A percentile compares a stretch with the other conserved stretches of the same genome.
These are phyloP conservation scores for Roridomyces roridus DNA, from an alignment of 768 basidiomycete genomes.

Conservation along the genomic window DNA sequence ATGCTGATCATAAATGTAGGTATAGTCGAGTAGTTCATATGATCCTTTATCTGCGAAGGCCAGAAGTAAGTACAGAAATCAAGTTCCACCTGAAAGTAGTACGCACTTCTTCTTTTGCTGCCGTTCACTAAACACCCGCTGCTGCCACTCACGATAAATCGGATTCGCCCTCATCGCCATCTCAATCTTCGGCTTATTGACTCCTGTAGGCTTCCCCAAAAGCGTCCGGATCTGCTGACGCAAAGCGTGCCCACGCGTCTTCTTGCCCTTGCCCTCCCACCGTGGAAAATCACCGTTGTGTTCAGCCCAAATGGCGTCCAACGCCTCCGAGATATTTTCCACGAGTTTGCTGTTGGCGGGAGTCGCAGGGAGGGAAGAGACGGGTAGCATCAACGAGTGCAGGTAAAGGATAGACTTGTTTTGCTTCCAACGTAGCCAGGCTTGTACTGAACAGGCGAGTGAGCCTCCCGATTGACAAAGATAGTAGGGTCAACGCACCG, in stretches of 20 bases:
- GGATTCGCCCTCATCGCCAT: conserved; percentile 1
- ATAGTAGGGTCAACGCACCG: not conserved
- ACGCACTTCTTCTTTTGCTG: no score
- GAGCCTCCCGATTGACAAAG: no score
- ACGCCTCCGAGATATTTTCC: not conserved
- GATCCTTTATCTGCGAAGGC: no score
- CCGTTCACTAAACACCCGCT: conserved; percentile 14
- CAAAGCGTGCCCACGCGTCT: conserved; percentile 6
- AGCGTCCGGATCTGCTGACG: not conserved
- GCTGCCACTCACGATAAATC: conserved; percentile 9
- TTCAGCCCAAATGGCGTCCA: conserved; percentile 8
- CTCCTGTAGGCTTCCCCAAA: not conserved
- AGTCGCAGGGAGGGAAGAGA: no score
- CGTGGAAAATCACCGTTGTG: conserved; percentile 3
- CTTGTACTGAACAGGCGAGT: no score
- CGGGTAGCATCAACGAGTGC: conserved; percentile 13
- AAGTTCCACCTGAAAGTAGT: no score
- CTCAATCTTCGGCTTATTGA: not conserved
- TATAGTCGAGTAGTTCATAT: no score
- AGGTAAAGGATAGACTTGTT: not conserved
- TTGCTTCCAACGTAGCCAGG: conserved; percentile 11
- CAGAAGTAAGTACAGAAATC: no score
- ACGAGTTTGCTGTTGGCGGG: not conserved
- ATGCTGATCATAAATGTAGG: no score
- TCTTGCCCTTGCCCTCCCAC: conserved; percentile 7